Evolutionary conservation across 768 basidiomycete species (phyloP).

Genomic region (Trametes cubensis): DNA sequence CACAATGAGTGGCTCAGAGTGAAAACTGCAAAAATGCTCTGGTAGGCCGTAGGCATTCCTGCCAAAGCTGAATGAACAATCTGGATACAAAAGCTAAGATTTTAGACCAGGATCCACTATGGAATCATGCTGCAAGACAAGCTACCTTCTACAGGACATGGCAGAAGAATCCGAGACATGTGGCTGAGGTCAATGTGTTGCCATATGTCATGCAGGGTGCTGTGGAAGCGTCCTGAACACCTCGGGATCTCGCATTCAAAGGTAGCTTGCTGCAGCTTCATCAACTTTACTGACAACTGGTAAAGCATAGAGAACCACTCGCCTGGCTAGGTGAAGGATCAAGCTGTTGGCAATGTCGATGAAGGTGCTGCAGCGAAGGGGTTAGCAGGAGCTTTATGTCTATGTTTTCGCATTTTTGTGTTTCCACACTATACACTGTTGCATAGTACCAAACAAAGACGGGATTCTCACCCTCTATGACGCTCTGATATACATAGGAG

Average conservation of each 20-base stretch:
- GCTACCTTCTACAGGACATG: constrained; percentile 25
- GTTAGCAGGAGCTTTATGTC: neutral
- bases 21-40: constrained; percentile 5
- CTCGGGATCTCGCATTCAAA: constrained; percentile 13
- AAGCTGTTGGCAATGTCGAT: constrained; percentile 12
- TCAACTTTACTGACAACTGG: neutral
- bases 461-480: constrained; percentile 4
- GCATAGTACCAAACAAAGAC: neutral
- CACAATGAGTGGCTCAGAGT: neutral
- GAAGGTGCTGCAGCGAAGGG: constrained; percentile 11
- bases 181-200: constrained; percentile 24
- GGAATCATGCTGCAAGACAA: no score
- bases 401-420: neutral
- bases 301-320: neutral
- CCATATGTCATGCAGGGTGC: constrained; percentile 8
- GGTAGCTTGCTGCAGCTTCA: neutral
- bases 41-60: constrained; percentile 6
- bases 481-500: neutral
- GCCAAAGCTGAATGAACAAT: constrained; percentile 1
- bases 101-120: neutral
- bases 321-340: constrained; percentile 13
- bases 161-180: constrained; percentile 18
- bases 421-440: neutral
- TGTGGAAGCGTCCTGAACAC: constrained; percentile 19
- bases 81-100: neutral